Conservation (phyloP, 192 early-diverging fungal genomes). For the Helicostylum pulchrum region DNA sequence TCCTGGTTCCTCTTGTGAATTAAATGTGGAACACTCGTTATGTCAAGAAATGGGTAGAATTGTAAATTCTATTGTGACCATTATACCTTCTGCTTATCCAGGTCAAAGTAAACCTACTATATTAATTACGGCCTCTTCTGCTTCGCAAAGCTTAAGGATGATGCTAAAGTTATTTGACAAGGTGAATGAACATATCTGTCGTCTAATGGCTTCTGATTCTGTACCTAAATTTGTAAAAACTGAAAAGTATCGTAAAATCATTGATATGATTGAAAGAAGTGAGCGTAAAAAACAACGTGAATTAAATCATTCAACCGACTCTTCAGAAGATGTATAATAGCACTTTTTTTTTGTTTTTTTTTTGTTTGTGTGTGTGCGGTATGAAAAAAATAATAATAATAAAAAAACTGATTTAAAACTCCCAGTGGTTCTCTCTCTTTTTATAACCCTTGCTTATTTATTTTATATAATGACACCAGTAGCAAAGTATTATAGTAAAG, state of each 20-base stretch:
- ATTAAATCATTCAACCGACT: neutral
- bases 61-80: constrained; percentile 43
- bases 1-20: constrained; percentile 40
- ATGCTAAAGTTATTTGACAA: constrained; percentile 52
- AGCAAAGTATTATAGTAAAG: constrained; percentile 22
- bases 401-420: neutral
- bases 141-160: constrained; percentile 29
- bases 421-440: neutral
- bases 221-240: constrained; percentile 73
- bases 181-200: constrained; percentile 68
- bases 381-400: too few relatives aligned
- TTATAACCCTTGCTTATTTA: neutral
- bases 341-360: too few relatives aligned
- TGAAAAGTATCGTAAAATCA: constrained; percentile 13
- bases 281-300: constrained; percentile 12
- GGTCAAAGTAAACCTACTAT: constrained; percentile 16
- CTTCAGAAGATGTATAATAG: neutral
- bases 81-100: constrained; percentile 33
- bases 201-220: constrained; percentile 71
- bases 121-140: constrained; percentile 29
- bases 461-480: constrained; percentile 9
- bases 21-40: constrained; percentile 53
- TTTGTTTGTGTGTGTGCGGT: too few relatives aligned
- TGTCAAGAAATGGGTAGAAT: constrained; percentile 45
- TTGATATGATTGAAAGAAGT: constrained; percentile 2